phyloP scores from a whole-genome alignment of 2,329 filamentous ascomycete genomes.

The Aureobasidium sp. region DNA sequence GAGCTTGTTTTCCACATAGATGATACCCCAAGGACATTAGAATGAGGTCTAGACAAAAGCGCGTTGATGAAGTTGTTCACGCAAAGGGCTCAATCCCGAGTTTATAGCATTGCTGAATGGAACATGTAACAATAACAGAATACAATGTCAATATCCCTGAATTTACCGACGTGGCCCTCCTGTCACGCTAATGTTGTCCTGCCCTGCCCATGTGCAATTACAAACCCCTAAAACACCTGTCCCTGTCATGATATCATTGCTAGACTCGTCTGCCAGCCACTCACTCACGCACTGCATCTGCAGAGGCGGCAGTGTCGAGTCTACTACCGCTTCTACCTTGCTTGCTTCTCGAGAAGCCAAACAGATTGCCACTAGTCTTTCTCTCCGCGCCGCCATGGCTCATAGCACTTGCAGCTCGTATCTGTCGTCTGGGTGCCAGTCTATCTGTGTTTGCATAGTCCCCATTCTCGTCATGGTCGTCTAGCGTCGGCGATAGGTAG shows the following conservation, averaged over 20 bases:
- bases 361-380: not conserved
- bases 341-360: not conserved
- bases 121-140: not conserved
- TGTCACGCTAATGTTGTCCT: not conserved
- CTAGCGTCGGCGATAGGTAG: not conserved
- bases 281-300: not conserved
- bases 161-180: not conserved
- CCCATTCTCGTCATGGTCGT: not conserved
- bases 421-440: not conserved
- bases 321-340: not conserved
- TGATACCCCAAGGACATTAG: conserved; percentile 9
- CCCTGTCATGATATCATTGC: conserved; percentile 1
- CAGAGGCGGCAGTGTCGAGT: not conserved
- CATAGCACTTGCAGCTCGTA: conserved; percentile 3
- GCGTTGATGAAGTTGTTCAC: not conserved
- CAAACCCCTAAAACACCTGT: not conserved
- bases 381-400: not conserved
- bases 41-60: not conserved
- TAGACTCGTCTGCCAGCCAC: not conserved
- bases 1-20: conserved; percentile 3
- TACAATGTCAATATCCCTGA: not conserved
- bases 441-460: not conserved
- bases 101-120: too few relatives aligned
- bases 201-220: not conserved
- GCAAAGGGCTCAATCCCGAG: not conserved